Evolutionary conservation across 768 basidiomycete genomes (phyloP).

Genomic region (Rubroboletus pulcherrimus): DNA sequence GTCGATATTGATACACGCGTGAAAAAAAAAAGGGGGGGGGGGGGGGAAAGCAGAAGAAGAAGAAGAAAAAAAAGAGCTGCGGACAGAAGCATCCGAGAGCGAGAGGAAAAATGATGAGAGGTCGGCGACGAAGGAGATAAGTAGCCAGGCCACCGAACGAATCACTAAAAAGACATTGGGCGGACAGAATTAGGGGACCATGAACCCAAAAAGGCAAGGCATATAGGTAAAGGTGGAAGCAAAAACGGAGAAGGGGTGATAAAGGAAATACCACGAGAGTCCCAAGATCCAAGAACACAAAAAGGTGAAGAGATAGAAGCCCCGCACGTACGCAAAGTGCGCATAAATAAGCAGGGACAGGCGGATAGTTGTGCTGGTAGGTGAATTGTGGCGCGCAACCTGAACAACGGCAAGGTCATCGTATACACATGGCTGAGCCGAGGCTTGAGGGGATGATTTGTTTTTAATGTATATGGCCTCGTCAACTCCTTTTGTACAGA

Average conservation of each 20-base stretch:
- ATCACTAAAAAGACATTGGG: slow-evolving; percentile 29
- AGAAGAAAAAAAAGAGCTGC: background rate
- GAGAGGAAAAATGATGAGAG: background rate
- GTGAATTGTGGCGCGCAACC: slow-evolving; percentile 24
- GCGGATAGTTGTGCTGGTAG: slow-evolving; percentile 19
- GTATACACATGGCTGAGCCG: slow-evolving; percentile 34
- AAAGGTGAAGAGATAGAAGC: slow-evolving; percentile 25
- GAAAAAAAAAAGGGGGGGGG: no score
- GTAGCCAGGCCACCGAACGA: slow-evolving; percentile 16
- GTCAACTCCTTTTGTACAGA: slow-evolving; percentile 38
- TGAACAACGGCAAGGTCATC: slow-evolving; percentile 20
- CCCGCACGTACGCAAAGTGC: slow-evolving; percentile 22
- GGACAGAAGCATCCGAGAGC: background rate
- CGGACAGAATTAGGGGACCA: slow-evolving; percentile 19
- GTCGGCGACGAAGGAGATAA: slow-evolving; percentile 13
- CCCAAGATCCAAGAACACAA: slow-evolving; percentile 44
- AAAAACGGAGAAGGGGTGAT: slow-evolving; percentile 12
- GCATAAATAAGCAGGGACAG: slow-evolving; percentile 33
- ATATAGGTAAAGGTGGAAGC: slow-evolving; percentile 17
- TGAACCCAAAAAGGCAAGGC: slow-evolving; percentile 21
- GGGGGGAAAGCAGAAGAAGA: background rate
- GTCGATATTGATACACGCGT: slow-evolving; percentile 33
- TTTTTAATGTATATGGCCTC: slow-evolving; percentile 32
- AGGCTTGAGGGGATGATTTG: slow-evolving; percentile 18
- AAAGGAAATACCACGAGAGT: slow-evolving; percentile 26